phyloP scores from a whole-genome alignment of 768 basidiomycete genomes.

The Agaricus sinodeliciosus region DNA sequence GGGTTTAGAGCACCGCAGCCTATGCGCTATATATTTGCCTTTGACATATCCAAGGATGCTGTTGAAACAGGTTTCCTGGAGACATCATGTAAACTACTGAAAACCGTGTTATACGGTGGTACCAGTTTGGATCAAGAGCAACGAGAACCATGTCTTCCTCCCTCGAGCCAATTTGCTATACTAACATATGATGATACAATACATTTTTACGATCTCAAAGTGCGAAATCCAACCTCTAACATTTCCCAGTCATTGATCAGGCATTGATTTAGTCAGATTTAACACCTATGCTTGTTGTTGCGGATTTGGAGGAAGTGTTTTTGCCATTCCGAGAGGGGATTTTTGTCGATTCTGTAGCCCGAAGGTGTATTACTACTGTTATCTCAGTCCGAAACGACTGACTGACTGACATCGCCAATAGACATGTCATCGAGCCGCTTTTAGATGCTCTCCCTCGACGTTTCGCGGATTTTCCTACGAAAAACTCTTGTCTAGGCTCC shows the following conservation, averaged over 20 bases:
- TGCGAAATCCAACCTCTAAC: slow-evolving; percentile 31
- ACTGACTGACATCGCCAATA: slow-evolving; percentile 19
- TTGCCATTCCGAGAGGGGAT: slow-evolving; percentile 66
- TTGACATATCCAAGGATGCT: slow-evolving; percentile 76
- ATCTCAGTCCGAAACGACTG: not conserved
- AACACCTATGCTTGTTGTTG: slow-evolving; percentile 69
- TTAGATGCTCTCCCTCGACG: slow-evolving; percentile 60
- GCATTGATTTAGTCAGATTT: slow-evolving; percentile 35
- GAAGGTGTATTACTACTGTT: slow-evolving; percentile 43
- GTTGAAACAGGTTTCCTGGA: slow-evolving; percentile 63
- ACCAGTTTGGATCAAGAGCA: slow-evolving; percentile 31
- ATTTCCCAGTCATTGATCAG: slow-evolving; percentile 17
- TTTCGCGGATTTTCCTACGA: slow-evolving; percentile 40
- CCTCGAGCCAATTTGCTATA: slow-evolving; percentile 59
- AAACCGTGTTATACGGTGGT: slow-evolving; percentile 58
- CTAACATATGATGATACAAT: slow-evolving; percentile 75
- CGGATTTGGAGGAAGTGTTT: slow-evolving; percentile 92
- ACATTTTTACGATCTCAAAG: slow-evolving; percentile 87
- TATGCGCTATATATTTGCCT: slow-evolving; percentile 75
- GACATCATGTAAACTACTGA: slow-evolving; percentile 57
- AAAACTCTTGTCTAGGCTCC: slow-evolving; percentile 71
- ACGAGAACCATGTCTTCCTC: slow-evolving; percentile 46
- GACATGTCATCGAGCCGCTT: slow-evolving; percentile 57
- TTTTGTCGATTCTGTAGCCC: slow-evolving; percentile 69
- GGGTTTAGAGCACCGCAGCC: slow-evolving; percentile 51